Base-by-base conservation (phyloP, 2,329 filamentous ascomycete species). In the Trichoderma oligosporum region DNA sequence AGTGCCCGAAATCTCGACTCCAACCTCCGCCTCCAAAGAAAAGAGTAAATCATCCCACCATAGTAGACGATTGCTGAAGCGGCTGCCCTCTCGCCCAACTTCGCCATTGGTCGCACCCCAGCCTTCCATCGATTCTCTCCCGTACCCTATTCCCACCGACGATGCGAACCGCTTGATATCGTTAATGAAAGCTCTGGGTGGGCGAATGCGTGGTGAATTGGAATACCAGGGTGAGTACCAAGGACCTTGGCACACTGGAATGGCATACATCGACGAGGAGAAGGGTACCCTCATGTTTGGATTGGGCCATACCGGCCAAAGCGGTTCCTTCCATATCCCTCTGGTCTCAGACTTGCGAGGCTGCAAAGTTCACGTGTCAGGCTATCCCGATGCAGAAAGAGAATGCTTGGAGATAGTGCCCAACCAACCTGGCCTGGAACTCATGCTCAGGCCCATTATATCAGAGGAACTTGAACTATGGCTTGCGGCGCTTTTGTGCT, bases 401-500 rank as follows among this genome's bases (percentile, higher is more conserved):
- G 75, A 72, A 57, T 83, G 79, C 61, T 72, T 87, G 4, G 81
- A 85, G 63, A 68, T 87, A 9, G 71, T 76, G 6, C 42, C 79
- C 47, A 60, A 79, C 53, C 78, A 82, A 42, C 77, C 78, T 24
- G 79, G 79, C 7, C 70, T 83, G 22, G 81, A 88, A 61, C 74
- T 90, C 41, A 75, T 87, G 54, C 73, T 94, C 57, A 81, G 85
- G 33, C 87, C 89, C 12, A 70, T 82, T 7, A 78, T 80, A 2
- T 72, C 80, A 29, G 81, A 85, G 18, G 88, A 93, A 65, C 83
- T 87, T 62, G 88, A 93, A 64, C 77, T 86, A 20, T 94, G 89
- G 89, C 82, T 92, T 57, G 89, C 89, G 12, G 89, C 89, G 7
- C 72, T 94, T 42, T 77, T 93, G 29, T 90, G 87, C 68, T 94